Evolutionary conservation across 1,284 basidiomycete genomes (phyloP), one percentile per base, ranked within the genome.

Genomic region (Boletus smithii): DNA sequence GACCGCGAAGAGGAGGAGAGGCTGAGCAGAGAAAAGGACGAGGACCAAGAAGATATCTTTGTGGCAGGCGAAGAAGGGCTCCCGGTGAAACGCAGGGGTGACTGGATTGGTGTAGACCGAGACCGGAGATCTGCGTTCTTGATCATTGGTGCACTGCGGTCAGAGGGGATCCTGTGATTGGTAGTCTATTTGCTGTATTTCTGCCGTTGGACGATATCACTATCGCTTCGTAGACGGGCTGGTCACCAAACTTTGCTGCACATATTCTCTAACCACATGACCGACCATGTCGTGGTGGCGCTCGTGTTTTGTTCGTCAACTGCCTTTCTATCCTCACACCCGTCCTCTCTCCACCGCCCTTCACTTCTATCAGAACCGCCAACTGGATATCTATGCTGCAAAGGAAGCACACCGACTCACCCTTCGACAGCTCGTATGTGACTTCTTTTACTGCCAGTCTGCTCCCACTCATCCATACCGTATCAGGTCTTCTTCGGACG

Each of bases 311-410:
- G 38, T 33, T 44, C 51, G 41, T 42, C 58, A 33, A 17, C 32
- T 33, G 26, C n/a, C n/a, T n/a, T n/a, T n/a, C n/a, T n/a, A n/a
- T n/a, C n/a, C n/a, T n/a, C n/a, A n/a, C n/a, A n/a, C 26, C 5
- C 68, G 70, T 42, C 46, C 57, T 20, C 62, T 69, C 53, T 78
- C 79, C n/a, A 76, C 75, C 14, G 72, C 76, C 16, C 65, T 76
- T 11, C 86, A 90, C 57, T 94, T 94, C 63, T 94, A 94, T 62
- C 85, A 89, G 58, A 94, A 93, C 60, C 79, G 79, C 56, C 87
- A 90, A 45, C 71, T 94, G 40, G 91, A 93, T 56, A 69, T 85
- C 7, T 92, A 89, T 77, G 90, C 90, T 2, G 76, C 82, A 24
- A 85, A 79, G 59, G 77, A 86, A 48, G 82, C 88, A 0, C 81